phyloP scores from a whole-genome alignment of 108 stramenopile genomes.

The Cyclotella baltica region DNA sequence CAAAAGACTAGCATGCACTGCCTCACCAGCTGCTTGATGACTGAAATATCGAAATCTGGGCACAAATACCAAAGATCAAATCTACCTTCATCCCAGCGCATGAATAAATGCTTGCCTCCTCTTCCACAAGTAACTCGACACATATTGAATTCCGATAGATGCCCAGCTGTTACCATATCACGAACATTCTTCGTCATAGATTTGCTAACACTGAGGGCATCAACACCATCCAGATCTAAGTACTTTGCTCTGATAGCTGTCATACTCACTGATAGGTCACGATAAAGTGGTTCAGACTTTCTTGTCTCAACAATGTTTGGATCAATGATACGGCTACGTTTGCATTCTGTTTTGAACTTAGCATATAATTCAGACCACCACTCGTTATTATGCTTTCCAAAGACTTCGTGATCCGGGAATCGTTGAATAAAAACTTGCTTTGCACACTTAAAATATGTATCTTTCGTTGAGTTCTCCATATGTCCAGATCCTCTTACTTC shows the following conservation, averaged over 20 bases:
- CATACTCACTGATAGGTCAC: background rate
- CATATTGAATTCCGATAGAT: background rate
- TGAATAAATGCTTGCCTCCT: conserved; percentile 20
- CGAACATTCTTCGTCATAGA: background rate
- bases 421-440: background rate
- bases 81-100: background rate
- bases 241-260: conserved; percentile 10
- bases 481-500: no score
- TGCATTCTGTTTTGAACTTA: background rate
- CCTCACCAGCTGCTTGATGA: conserved; percentile 6
- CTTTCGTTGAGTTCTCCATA: background rate
- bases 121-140: conserved; percentile 4
- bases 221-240: conserved; percentile 2
- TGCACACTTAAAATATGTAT: background rate
- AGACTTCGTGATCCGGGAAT: background rate
- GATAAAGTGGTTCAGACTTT: conserved; percentile 1
- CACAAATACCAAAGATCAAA: conserved; percentile 18
- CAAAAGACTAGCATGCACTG: conserved; percentile 16
- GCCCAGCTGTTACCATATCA: background rate
- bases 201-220: background rate
- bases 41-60: conserved; percentile 20
- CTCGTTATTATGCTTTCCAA: background rate
- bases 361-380: background rate
- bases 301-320: background rate
- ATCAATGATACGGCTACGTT: background rate